These are phyloP conservation scores for Thamnidium elegans DNA, from an alignment of 192 early-diverging fungal genomes.

Conservation along the genomic window DNA sequence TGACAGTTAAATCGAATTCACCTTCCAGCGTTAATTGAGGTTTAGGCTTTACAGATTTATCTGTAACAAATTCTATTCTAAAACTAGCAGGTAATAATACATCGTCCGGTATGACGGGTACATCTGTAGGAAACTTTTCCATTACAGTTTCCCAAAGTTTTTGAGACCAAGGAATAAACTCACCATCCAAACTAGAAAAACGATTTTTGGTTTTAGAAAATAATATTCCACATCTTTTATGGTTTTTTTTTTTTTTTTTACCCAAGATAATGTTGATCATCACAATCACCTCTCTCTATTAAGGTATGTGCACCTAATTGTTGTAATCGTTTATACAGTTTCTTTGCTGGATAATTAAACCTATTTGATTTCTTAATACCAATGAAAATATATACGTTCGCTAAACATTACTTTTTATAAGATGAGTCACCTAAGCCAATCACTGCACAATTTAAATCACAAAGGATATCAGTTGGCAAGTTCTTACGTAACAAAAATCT, in stretches of 20 bases:
- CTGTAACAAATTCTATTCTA: constrained; percentile 44
- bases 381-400: neutral
- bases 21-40: constrained; percentile 15
- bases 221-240: too few relatives aligned
- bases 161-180: constrained; percentile 84
- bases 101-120: constrained; percentile 52
- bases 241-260: constrained; percentile 19
- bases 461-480: constrained; percentile 62
- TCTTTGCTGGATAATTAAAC: constrained; percentile 94
- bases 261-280: constrained; percentile 96
- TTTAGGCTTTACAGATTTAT: constrained; percentile 1
- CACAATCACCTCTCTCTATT: constrained; percentile 76
- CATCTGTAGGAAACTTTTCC: constrained; percentile 47
- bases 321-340: constrained; percentile 78
- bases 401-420: constrained; percentile 65
- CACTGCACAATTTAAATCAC: constrained; percentile 72
- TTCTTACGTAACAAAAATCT: constrained; percentile 83
- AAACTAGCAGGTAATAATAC: constrained; percentile 44
- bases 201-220: constrained; percentile 3
- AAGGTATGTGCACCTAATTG: constrained; percentile 82
- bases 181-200: constrained; percentile 67
- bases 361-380: constrained; percentile 31
- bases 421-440: constrained; percentile 96
- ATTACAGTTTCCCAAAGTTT: constrained; percentile 71
- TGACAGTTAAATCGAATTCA: constrained; percentile 39